Conservation (phyloP, 306 rosid species). For the Castanea mollissima region DNA sequence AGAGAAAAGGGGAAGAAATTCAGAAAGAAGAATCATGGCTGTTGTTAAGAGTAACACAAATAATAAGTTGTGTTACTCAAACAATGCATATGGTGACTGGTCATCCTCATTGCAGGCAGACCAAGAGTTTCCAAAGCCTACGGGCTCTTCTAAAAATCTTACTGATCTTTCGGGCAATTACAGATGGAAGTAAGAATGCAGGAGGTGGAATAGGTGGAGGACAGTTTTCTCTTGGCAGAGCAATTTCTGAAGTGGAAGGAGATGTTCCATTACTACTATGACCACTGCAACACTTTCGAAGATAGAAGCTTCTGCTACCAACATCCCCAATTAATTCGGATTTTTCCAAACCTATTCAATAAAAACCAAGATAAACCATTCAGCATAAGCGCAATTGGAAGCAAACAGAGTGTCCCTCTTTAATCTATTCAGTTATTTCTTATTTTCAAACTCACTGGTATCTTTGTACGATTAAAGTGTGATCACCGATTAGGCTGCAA, state of each 20-base stretch:
- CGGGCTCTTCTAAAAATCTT: conserved; percentile 61
- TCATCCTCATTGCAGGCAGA: conserved; percentile 52
- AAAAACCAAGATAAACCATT: background rate
- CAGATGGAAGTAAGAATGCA: conserved; percentile 34
- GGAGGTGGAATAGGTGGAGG: conserved; percentile 32
- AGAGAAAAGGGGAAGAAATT: background rate
- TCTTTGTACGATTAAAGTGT: too few species aligned
- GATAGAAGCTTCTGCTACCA: conserved; percentile 79
- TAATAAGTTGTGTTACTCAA: conserved; percentile 29
- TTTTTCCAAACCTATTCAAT: conserved; percentile 64
- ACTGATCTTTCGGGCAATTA: conserved; percentile 34
- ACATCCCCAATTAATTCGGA: conserved; percentile 64
- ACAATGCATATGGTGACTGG: background rate
- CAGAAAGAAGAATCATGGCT: background rate
- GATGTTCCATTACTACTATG: conserved; percentile 27
- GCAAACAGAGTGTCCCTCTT: too few species aligned
- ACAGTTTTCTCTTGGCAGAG: conserved; percentile 19
- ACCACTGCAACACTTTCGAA: conserved; percentile 37
- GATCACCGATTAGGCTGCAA: background rate
- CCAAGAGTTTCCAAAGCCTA: conserved; percentile 61
- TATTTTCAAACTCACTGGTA: too few species aligned
- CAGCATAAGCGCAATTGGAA: background rate
- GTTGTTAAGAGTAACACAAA: conserved; percentile 22
- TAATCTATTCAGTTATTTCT: too few species aligned
- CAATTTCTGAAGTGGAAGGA: conserved; percentile 23